Conservation (phyloP, 768 basidiomycete species). For the Tylopilus sp. region DNA sequence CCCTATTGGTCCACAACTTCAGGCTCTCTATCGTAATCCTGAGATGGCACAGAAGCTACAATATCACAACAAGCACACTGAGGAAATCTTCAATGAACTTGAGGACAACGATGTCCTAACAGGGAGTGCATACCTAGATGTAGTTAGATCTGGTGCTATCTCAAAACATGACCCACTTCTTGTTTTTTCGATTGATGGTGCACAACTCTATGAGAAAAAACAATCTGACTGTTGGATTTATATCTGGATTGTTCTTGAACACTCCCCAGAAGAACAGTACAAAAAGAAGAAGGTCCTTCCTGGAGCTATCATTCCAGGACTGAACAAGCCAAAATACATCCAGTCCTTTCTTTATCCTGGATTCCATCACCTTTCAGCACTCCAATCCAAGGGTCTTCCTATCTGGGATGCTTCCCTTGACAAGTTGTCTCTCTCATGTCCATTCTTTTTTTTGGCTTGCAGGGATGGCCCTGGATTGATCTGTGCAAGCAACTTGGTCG, state of each 20-base stretch:
- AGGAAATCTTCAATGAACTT: too few species aligned
- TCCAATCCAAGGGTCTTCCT: constrained; percentile 16
- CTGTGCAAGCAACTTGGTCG: not conserved
- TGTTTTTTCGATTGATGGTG: constrained; percentile 28
- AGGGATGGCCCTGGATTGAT: not conserved
- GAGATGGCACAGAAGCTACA: too few species aligned
- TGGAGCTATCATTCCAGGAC: constrained; percentile 23
- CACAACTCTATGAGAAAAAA: constrained; percentile 38
- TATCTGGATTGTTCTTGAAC: constrained; percentile 33
- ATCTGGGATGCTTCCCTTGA: constrained; percentile 19
- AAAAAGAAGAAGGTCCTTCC: not conserved
- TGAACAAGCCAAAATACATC: constrained; percentile 31
- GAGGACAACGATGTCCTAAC: too few species aligned
- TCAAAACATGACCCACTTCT: not conserved
- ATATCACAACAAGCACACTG: too few species aligned
- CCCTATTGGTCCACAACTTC: too few species aligned
- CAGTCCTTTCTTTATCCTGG: constrained; percentile 25
- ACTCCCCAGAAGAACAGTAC: constrained; percentile 4
- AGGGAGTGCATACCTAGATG: not conserved
- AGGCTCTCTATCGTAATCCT: too few species aligned
- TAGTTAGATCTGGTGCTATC: not conserved
- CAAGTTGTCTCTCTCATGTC: not conserved
- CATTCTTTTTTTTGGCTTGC: not conserved
- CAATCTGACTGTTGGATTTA: constrained; percentile 34
- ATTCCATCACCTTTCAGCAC: constrained; percentile 11